Conservation (phyloP, 2,329 filamentous ascomycete genomes). For the Aspergillus awamori region DNA sequence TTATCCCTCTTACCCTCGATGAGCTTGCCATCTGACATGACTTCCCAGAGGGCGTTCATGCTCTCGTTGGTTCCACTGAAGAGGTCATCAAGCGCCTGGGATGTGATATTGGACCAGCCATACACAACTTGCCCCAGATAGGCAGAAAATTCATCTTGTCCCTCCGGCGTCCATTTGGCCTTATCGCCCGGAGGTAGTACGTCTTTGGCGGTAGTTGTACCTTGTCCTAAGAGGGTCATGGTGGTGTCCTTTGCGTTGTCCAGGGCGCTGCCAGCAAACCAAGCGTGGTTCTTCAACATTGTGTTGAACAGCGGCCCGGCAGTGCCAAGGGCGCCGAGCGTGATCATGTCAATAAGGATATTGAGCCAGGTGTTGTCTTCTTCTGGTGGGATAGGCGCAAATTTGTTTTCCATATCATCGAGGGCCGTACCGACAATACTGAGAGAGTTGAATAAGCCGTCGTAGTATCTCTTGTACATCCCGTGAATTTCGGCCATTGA, state of each 20-base stretch:
- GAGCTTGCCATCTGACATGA: constrained; percentile 17
- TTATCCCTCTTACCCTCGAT: constrained; percentile 6
- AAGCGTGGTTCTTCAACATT: background rate
- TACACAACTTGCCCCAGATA: constrained; percentile 14
- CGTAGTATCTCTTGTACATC: background rate
- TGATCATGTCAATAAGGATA: constrained; percentile 16
- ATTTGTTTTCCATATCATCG: constrained; percentile 14
- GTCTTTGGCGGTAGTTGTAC: constrained; percentile 14
- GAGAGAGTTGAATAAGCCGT: background rate
- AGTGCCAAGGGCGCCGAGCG: constrained; percentile 11
- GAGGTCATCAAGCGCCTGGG: background rate
- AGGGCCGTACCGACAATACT: background rate
- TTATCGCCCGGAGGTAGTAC: background rate
- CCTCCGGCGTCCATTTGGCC: constrained; percentile 3
- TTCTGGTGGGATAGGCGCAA: constrained; percentile 20
- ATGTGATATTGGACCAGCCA: constrained; percentile 12
- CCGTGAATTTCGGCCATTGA: background rate
- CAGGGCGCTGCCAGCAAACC: constrained; percentile 2
- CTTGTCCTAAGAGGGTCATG: constrained; percentile 8
- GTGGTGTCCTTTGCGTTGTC: constrained; percentile 11
- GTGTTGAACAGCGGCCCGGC: constrained; percentile 18
- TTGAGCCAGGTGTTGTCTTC: constrained; percentile 13
- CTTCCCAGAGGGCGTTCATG: background rate
- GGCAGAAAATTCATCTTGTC: constrained; percentile 14
- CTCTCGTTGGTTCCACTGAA: background rate